Evolutionary conservation across 345 rosid species (phyloP).

Genomic region (Litchi chinensis): DNA sequence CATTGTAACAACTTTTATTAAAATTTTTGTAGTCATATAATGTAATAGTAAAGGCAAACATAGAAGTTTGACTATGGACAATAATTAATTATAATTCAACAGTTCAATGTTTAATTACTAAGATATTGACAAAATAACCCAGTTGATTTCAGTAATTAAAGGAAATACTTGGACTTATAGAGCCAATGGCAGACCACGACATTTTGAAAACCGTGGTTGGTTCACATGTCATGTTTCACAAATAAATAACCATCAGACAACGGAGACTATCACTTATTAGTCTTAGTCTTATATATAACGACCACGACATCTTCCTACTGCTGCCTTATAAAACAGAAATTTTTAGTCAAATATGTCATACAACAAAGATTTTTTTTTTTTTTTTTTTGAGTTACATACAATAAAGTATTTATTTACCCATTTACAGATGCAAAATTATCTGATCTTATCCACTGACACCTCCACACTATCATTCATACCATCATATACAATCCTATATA

Average conservation of each 20-base stretch:
- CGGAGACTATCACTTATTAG: background rate
- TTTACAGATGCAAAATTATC: background rate
- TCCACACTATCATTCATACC: too few species aligned
- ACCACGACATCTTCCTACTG: background rate
- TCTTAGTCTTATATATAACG: background rate
- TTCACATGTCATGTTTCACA: background rate
- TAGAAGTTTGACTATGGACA: background rate
- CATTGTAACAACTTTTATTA: background rate
- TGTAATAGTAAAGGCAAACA: background rate
- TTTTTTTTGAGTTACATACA: too few species aligned
- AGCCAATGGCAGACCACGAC: background rate
- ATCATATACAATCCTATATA: too few species aligned
- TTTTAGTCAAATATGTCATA: background rate
- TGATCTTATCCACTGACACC: background rate
- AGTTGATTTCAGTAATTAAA: background rate
- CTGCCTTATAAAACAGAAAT: constrained; percentile 13
- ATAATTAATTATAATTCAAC: background rate
- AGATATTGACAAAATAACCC: background rate
- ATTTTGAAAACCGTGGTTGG: background rate
- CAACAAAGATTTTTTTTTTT: too few species aligned
- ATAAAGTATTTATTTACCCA: too few species aligned
- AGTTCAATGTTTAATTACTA: background rate
- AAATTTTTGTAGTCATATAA: too few species aligned
- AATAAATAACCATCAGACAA: background rate
- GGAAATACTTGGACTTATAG: background rate